phyloP scores from a whole-genome alignment of 1,284 basidiomycete genomes.

The Marasmius oreades region DNA sequence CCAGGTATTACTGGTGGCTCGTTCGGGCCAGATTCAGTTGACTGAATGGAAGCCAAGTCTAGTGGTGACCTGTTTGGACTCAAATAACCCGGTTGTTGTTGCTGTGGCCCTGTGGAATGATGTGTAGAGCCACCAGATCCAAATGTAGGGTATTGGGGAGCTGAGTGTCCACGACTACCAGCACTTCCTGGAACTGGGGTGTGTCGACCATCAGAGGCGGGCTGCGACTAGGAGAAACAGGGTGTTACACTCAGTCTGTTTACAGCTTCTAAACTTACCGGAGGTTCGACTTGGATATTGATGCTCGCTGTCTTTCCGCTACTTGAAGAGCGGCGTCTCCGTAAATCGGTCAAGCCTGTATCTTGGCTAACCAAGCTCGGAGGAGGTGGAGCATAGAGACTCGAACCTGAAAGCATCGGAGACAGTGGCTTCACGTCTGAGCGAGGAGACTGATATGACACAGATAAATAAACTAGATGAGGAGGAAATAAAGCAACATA shows the following conservation, averaged over 20 bases:
- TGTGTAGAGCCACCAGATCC: not conserved
- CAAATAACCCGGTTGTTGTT: not conserved
- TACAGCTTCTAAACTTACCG: not conserved
- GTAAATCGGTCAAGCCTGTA: not conserved
- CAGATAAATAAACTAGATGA: not conserved
- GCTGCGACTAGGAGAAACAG: not conserved
- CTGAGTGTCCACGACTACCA: not conserved
- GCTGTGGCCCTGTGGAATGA: not conserved
- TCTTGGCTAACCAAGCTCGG: not conserved
- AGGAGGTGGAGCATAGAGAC: not conserved
- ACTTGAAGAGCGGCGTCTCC: not conserved
- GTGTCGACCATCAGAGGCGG: not conserved
- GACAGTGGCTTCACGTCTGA: not conserved
- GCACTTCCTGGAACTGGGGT: not conserved
- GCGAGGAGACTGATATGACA: not conserved
- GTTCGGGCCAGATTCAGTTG: too few species aligned
- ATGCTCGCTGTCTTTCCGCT: slow-evolving; percentile 1
- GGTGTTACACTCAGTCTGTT: not conserved
- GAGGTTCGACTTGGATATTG: not conserved
- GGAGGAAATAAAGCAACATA: not conserved
- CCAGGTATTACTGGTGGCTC: not conserved
- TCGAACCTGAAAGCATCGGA: not conserved
- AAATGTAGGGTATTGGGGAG: not conserved
- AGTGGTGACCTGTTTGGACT: slow-evolving; percentile 1
- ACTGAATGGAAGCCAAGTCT: not conserved